Evolutionary conservation across 2,329 filamentous ascomycete genomes (phyloP), one percentile per base, ranked within the genome.

Genomic region (Colletotrichum trifolii): DNA sequence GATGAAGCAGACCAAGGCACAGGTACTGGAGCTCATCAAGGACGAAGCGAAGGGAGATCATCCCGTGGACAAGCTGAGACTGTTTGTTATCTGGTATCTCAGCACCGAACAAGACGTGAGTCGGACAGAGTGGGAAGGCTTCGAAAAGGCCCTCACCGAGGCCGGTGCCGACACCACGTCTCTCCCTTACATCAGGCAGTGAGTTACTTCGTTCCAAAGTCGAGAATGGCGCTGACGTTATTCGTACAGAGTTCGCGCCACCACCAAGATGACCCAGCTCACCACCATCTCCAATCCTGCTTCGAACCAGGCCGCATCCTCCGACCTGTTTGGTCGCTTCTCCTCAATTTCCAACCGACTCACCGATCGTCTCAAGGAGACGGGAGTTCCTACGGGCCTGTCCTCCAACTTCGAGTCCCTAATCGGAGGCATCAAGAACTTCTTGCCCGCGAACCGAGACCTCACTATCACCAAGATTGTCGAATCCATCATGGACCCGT

Each of bases 221-320:
- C 17, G 13, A 10, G 43, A 11, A 9, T 46, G n/a, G 9, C 43
- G 45, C 76, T 79, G 69, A 77, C 48, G 39, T 11, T 15, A 7
- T 34, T 33, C 39, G 35, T 53, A 47, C 73, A 89, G 92, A 76
- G 93, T 98, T 56, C 93, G 95, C 66, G 93, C 96, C 69, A 94
- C 97, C 54, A 98, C 95, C 6, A 93, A 96, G 69, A 97, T 98
- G 93, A 98, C 95, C 12, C 97, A 98, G 87, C 91, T 99, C 77
- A 93, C 94, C 4, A 96, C 94, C 1, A 90, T 94, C 67, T 96
- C 95, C 68, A 90, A 90, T 36, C 89, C 92, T 12, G 84, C 91
- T 66, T 83, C 86, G 15, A 85, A 90, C 71, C 87, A 88, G 69
- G 76, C 82, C 9, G 78, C 82, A 15, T 89, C 92, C 4, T 89